Evolutionary conservation across 1,139 yeast species (phyloP), one percentile per base, ranked within the genome.

Genomic region (Candida tropicalis): DNA sequence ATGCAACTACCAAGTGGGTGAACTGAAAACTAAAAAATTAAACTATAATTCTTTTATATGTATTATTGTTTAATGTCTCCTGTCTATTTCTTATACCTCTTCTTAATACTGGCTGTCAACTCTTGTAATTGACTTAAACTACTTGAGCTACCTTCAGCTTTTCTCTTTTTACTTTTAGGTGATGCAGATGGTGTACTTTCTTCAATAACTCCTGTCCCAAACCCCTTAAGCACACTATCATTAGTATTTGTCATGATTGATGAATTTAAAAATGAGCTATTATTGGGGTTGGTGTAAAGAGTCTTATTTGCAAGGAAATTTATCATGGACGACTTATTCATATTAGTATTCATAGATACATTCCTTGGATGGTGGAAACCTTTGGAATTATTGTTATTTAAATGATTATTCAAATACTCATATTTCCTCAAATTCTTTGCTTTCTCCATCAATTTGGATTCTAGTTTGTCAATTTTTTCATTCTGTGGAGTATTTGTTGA

Each of bases 181-280:
- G 75, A 63, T 16, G 55, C 59, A 31, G 57, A 58, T 4, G 75
- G 74, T 0, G 75, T 69, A 41, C 76, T 71, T 43, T 69, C 76
- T 45, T 68, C 73, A 4, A 68, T 53, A 2, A 71, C 65, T 5
- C 73, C 75, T 32, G 57, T 60, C 2, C 75, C 77, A 52, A 69
- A 66, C n/a, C 66, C 70, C 10, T 65, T 59, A 34, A 66, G 55
- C 15, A 58, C 59, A 13, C 68, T 65, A 18, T 53, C 56, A 50
- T 60, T 62, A 15, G 42, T 34, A 45, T 50, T 58, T 7, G 67
- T 56, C 38, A 55, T 48, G 11, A 45, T 39, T 4, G 63, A 53
- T 22, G 54, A 50, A 45, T 60, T 58, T 41, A 57, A 45, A 37
- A 58, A 51, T 5, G 68, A 57, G 1, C 54, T 47, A 25, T 51